phyloP scores from a whole-genome alignment of 2,329 filamentous ascomycete species.

The Fusarium avenaceum region DNA sequence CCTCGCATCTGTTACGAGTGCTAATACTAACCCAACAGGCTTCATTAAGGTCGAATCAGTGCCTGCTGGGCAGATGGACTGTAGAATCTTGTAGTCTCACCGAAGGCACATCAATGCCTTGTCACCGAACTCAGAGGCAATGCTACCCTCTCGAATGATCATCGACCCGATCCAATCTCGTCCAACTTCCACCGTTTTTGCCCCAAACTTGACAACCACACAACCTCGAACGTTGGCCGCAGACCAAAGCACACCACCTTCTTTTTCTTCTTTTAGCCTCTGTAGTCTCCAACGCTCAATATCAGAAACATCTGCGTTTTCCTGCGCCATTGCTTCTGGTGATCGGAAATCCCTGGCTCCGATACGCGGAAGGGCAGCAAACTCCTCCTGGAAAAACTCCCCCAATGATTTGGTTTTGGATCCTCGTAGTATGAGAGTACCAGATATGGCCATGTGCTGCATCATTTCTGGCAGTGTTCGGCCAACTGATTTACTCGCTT shows the following conservation, averaged over 20 bases:
- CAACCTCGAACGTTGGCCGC: constrained; percentile 85
- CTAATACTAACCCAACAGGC: constrained; percentile 1
- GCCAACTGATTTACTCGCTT: constrained; percentile 57
- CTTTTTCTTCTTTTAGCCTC: constrained; percentile 70
- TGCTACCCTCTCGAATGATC: constrained; percentile 79
- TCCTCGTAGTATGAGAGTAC: constrained; percentile 86
- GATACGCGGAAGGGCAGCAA: constrained; percentile 81
- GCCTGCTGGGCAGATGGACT: constrained; percentile 10
- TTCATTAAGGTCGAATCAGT: constrained; percentile 10
- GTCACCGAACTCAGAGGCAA: constrained; percentile 80
- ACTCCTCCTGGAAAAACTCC: constrained; percentile 83
- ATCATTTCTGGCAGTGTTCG: constrained; percentile 72
- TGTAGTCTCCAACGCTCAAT: constrained; percentile 66
- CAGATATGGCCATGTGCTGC: constrained; percentile 81
- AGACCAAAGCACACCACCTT: constrained; percentile 80
- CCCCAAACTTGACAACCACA: constrained; percentile 91
- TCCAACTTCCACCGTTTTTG: constrained; percentile 83
- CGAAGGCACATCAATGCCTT: constrained; percentile 82
- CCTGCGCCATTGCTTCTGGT: constrained; percentile 62
- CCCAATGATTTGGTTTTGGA: constrained; percentile 75
- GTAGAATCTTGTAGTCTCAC: constrained; percentile 51
- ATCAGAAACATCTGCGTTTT: constrained; percentile 55
- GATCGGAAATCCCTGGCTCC: constrained; percentile 83
- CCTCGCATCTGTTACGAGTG: neutral
- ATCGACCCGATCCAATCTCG: constrained; percentile 84